A percentile compares a stretch with the other conserved stretches of the same genome.
phyloP scores from a whole-genome alignment of 192 early-diverging fungal species.

The Gonapodya sp. region DNA sequence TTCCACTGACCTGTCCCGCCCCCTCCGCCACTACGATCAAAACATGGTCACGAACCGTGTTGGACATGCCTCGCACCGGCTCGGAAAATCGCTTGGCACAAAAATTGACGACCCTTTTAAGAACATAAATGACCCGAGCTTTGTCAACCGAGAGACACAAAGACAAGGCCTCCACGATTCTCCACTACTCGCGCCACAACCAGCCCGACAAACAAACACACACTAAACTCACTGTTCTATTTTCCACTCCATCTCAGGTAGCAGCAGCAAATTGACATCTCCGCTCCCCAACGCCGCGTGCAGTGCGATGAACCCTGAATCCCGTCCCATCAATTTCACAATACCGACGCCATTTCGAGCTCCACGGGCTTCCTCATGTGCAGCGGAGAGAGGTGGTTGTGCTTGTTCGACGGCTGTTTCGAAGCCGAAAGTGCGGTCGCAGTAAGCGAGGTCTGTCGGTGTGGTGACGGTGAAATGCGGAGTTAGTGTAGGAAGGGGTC shows the following conservation, averaged over 20 bases:
- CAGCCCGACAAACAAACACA: not conserved
- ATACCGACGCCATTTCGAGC: conserved; percentile 22
- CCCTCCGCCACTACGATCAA: conserved; percentile 27
- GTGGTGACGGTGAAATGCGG: conserved; percentile 15
- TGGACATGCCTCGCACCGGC: not conserved
- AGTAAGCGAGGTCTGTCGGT: conserved; percentile 23
- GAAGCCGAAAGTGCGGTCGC: conserved; percentile 26
- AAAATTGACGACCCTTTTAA: not conserved
- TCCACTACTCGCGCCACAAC: not conserved
- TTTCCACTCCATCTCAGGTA: conserved; percentile 23
- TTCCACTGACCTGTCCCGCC: conserved; percentile 20
- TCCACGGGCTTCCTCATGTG: conserved; percentile 24
- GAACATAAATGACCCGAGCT: no score
- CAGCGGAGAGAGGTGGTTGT: conserved; percentile 20
- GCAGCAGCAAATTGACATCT: conserved; percentile 25
- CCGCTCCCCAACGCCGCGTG: conserved; percentile 23
- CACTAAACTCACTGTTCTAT: conserved; percentile 13
- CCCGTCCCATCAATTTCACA: conserved; percentile 30
- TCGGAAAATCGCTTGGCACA: not conserved
- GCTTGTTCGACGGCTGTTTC: conserved; percentile 26
- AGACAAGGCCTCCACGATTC: no score
- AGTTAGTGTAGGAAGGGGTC: not conserved
- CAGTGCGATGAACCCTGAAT: conserved; percentile 27
- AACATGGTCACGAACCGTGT: conserved; percentile 11
- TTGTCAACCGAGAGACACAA: no score